Evolutionary conservation across 495 filamentous ascomycete genomes (phyloP).

Genomic region (Aspergillus kassunensis): DNA sequence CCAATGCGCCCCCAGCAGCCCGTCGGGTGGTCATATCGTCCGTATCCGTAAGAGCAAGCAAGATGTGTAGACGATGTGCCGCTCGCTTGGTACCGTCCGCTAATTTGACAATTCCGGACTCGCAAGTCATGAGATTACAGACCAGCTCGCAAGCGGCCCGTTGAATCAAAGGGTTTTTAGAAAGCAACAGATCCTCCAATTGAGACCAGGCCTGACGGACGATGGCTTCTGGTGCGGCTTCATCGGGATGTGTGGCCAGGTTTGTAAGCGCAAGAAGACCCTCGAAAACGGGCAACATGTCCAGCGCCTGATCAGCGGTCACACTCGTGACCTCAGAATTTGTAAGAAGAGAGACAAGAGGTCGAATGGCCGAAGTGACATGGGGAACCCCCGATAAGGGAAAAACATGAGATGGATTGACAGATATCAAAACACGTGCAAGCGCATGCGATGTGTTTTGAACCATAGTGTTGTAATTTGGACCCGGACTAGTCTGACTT

Average conservation of each 20-base stretch:
- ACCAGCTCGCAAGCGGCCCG: conserved; percentile 84
- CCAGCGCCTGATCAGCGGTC: conserved; percentile 58
- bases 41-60: conserved; percentile 82
- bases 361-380: conserved; percentile 70
- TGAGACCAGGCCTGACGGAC: conserved; percentile 66
- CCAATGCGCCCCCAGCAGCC: conserved; percentile 84
- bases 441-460: conserved; percentile 75
- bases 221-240: conserved; percentile 63
- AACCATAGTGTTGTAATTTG: conserved; percentile 42
- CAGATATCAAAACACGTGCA: conserved; percentile 86
- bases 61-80: conserved; percentile 67
- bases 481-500: conserved; percentile 33
- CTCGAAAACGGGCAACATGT: conserved; percentile 89
- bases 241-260: conserved; percentile 72
- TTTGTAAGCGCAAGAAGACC: conserved; percentile 89
- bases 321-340: conserved; percentile 39
- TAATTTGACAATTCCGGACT: conserved; percentile 70
- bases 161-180: conserved; percentile 67
- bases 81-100: conserved; percentile 66
- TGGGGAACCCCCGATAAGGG: conserved; percentile 68
- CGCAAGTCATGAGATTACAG: conserved; percentile 82
- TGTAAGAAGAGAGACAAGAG: conserved; percentile 67
- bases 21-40: conserved; percentile 74
- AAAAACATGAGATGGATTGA: conserved; percentile 83
- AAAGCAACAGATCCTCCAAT: conserved; percentile 80